phyloP scores from a whole-genome alignment of 441 rosid genomes.

The Erodium trifolium region DNA sequence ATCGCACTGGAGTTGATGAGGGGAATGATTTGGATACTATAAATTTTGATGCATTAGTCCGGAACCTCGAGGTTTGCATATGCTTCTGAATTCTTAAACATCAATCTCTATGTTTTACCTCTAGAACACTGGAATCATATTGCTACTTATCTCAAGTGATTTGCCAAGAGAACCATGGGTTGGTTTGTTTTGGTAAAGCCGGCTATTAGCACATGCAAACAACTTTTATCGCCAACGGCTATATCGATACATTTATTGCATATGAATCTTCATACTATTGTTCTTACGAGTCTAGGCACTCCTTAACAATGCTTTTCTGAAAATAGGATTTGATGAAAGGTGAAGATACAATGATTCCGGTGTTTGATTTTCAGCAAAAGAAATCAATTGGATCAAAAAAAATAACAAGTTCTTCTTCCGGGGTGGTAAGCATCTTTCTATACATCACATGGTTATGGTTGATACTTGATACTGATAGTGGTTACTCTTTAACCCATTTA shows the following conservation, averaged over 20 bases:
- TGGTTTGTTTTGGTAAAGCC: too few relatives aligned
- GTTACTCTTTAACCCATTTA: conserved; percentile 14
- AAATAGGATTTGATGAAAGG: conserved; percentile 71
- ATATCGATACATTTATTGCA: background rate
- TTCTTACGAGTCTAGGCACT: conserved; percentile 10
- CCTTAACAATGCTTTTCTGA: conserved; percentile 22
- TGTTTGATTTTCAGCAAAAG: conserved; percentile 90
- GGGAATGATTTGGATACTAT: conserved; percentile 78
- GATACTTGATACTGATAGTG: conserved; percentile 7
- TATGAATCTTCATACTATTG: conserved; percentile 13
- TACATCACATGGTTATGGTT: conserved; percentile 14
- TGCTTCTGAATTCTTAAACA: conserved; percentile 10
- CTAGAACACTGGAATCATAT: background rate
- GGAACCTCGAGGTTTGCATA: conserved; percentile 64
- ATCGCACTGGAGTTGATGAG: conserved; percentile 67
- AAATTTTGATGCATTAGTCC: conserved; percentile 76
- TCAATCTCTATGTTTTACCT: background rate
- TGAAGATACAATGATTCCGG: conserved; percentile 62
- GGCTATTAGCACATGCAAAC: background rate
- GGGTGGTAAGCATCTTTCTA: conserved; percentile 52
- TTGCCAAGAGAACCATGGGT: too few relatives aligned
- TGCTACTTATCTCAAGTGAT: background rate
- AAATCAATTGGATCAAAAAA: conserved; percentile 43
- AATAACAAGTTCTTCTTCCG: conserved; percentile 58
- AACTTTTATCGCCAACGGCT: background rate